These are phyloP conservation scores for Smittium culicis DNA, from an alignment of 371 early-diverging fungal species.

Conservation along the genomic window DNA sequence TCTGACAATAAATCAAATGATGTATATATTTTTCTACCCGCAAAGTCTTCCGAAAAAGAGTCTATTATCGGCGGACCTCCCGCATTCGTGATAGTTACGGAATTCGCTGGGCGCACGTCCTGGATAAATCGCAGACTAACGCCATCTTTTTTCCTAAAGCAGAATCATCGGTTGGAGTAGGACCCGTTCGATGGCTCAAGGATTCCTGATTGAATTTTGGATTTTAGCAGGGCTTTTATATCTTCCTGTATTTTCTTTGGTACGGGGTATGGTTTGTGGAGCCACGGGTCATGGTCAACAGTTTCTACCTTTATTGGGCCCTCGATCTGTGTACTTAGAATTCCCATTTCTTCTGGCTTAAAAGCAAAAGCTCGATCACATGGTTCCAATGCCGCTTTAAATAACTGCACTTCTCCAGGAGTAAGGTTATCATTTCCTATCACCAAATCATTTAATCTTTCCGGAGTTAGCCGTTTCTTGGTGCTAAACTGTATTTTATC, in stretches of 20 bases:
- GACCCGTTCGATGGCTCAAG: slow-evolving; percentile 19
- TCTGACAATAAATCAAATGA: slow-evolving; percentile 19
- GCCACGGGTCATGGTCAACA: slow-evolving; percentile 12
- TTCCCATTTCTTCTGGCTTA: slow-evolving; percentile 7
- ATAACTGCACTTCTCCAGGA: slow-evolving; percentile 5
- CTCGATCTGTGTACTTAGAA: slow-evolving; percentile 9
- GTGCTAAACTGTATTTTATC: background rate
- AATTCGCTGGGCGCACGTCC: slow-evolving; percentile 20
- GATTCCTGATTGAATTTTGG: slow-evolving; percentile 14
- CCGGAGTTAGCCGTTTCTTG: background rate
- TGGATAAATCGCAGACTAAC: slow-evolving; percentile 19
- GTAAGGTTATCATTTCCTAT: slow-evolving; percentile 12
- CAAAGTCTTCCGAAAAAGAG: slow-evolving; percentile 16
- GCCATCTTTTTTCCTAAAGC: slow-evolving; percentile 19
- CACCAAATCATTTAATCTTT: slow-evolving; percentile 6
- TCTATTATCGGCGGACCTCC: slow-evolving; percentile 16
- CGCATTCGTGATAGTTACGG: slow-evolving; percentile 21
- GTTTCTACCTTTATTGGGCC: slow-evolving; percentile 13
- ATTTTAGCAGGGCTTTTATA: slow-evolving; percentile 7
- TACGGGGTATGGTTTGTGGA: slow-evolving; percentile 8
- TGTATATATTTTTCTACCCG: slow-evolving; percentile 16
- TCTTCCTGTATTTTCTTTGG: slow-evolving; percentile 9
- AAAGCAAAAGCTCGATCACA: slow-evolving; percentile 15
- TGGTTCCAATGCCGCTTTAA: slow-evolving; percentile 1
- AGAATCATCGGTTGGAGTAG: slow-evolving; percentile 19